These are phyloP conservation scores for Pneumocystis sp. DNA, from an alignment of 1,139 yeast species.

Conservation along the genomic window DNA sequence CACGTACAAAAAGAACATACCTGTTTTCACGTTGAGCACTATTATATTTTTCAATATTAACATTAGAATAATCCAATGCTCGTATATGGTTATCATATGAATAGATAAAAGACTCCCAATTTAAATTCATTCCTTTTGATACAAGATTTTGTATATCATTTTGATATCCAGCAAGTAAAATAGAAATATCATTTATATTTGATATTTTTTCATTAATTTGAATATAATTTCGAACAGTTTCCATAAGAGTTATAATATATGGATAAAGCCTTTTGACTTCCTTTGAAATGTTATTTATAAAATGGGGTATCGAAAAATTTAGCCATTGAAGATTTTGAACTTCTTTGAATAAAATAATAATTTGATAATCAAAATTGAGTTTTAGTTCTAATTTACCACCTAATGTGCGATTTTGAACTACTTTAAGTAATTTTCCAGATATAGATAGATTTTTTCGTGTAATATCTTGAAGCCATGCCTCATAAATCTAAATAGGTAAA, in stretches of 20 bases:
- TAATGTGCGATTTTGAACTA: conserved; percentile 17
- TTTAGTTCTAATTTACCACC: conserved; percentile 17
- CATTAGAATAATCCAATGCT: conserved; percentile 1
- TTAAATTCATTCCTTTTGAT: conserved; percentile 8
- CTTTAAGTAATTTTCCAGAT: conserved; percentile 29
- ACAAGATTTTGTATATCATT: conserved; percentile 24
- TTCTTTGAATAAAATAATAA: conserved; percentile 37
- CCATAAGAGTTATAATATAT: conserved; percentile 40
- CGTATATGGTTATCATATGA: conserved; percentile 11
- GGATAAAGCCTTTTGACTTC: conserved; percentile 41
- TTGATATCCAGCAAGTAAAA: conserved; percentile 32
- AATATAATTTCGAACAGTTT: conserved; percentile 30
- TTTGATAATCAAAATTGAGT: conserved; percentile 38
- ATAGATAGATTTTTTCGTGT: conserved; percentile 19
- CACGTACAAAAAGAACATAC: conserved; percentile 29
- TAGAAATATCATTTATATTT: conserved; percentile 29
- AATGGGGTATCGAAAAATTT: conserved; percentile 47
- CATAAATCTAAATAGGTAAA: conserved; percentile 22
- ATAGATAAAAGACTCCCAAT: conserved; percentile 40
- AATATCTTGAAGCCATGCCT: conserved; percentile 34
- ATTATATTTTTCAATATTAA: conserved; percentile 15
- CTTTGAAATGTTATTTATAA: conserved; percentile 31
- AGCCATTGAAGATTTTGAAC: conserved; percentile 37
- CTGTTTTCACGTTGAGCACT: conserved; percentile 27
- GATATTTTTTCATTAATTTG: conserved; percentile 19